phyloP scores from a whole-genome alignment of 176 grass and related monocot genomes.

The Oryza longistaminata region DNA sequence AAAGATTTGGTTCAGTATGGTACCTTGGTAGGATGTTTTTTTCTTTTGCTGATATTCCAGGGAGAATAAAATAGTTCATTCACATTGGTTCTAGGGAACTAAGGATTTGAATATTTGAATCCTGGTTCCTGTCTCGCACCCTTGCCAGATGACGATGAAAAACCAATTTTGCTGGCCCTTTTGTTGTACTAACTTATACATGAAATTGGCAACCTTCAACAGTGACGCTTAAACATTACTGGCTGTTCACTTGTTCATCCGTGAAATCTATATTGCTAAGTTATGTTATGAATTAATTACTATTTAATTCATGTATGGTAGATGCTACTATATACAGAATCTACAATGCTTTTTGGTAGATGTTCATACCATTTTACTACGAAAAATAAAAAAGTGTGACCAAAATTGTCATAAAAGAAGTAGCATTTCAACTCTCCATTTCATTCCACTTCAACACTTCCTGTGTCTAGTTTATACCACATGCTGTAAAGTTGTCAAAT shows the following conservation, averaged over 20 bases:
- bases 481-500: background rate
- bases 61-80: background rate
- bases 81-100: background rate
- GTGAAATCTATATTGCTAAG: background rate
- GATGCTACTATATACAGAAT: background rate
- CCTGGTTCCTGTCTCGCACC: background rate
- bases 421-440: conserved; percentile 3
- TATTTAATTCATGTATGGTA: background rate
- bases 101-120: background rate
- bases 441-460: background rate
- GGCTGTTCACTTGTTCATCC: background rate
- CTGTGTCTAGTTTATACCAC: conserved; percentile 16
- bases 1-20: background rate
- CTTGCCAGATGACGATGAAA: background rate
- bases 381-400: background rate
- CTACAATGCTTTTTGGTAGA: background rate
- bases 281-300: background rate
- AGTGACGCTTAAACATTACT: background rate
- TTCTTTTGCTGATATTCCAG: background rate
- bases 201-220: background rate
- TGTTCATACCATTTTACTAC: background rate
- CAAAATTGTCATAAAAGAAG: background rate
- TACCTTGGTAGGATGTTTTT: background rate
- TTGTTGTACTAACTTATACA: background rate
- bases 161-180: background rate